A percentile compares a stretch with the other conserved stretches of the same genome.
Conservation (phyloP, 352 stramenopile genomes). For the Blastocystis sp. region DNA sequence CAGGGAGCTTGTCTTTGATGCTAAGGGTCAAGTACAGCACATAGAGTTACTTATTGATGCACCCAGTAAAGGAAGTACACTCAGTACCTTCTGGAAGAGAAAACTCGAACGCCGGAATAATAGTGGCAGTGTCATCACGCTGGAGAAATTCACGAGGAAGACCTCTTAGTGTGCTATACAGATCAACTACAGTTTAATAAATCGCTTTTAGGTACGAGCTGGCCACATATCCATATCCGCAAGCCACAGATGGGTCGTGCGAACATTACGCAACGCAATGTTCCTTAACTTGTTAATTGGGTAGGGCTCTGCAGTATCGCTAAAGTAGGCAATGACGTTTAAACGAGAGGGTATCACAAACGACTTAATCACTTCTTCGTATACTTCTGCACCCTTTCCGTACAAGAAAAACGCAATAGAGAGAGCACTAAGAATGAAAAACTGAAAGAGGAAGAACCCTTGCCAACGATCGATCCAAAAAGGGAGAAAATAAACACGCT, state of each 20-base stretch:
- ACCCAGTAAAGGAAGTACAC: background rate
- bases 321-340: slow-evolving; percentile 8
- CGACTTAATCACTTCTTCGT: background rate
- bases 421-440: background rate
- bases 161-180: background rate
- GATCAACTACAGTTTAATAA: background rate
- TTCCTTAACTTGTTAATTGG: slow-evolving; percentile 46
- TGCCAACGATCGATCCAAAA: background rate
- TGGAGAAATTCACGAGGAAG: background rate
- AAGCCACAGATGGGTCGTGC: slow-evolving; percentile 42
- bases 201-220: background rate
- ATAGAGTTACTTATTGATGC: background rate
- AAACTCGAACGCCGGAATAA: slow-evolving; percentile 23
- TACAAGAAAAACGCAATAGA: slow-evolving; percentile 50
- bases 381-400: background rate
- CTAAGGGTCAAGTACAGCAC: background rate
- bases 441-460: background rate
- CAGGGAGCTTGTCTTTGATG: background rate
- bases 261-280: background rate
- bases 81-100: background rate
- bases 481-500: slow-evolving; percentile 46
- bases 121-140: background rate
- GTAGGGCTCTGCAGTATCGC: background rate
- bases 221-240: slow-evolving; percentile 59
- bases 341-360: background rate